These are phyloP conservation scores for Pholiota molesta DNA, from an alignment of 768 basidiomycete species.

Conservation along the genomic window DNA sequence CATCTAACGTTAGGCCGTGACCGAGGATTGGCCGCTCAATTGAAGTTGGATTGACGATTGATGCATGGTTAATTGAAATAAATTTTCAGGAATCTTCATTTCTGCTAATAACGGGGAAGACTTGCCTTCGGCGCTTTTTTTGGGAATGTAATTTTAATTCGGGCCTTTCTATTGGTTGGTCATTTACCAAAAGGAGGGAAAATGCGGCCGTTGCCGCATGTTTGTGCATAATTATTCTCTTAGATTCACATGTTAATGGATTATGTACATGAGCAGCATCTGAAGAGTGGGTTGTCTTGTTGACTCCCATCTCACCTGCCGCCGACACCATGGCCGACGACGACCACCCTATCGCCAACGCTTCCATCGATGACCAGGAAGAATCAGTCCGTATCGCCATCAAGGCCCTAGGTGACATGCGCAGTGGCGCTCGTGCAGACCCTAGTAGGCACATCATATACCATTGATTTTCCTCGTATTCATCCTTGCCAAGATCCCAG, in stretches of 20 bases:
- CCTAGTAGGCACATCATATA: slow-evolving; percentile 1
- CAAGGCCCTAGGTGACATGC: slow-evolving; percentile 77
- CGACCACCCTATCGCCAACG: background rate
- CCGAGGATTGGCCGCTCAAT: background rate
- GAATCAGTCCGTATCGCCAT: slow-evolving; percentile 83
- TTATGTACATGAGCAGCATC: slow-evolving; percentile 6
- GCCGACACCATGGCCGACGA: slow-evolving; percentile 18
- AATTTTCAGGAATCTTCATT: too few relatives aligned
- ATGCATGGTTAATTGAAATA: too few relatives aligned
- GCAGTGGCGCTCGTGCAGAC: slow-evolving; percentile 41
- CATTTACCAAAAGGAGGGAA: background rate
- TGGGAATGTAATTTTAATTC: background rate
- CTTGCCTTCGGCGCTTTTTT: background rate
- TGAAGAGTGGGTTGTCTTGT: background rate
- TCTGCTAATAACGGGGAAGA: background rate
- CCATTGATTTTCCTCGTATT: background rate
- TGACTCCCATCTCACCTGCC: slow-evolving; percentile 16
- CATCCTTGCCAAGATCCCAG: slow-evolving; percentile 5
- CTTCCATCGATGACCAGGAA: slow-evolving; percentile 52
- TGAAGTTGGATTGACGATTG: background rate
- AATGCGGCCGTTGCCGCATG: background rate
- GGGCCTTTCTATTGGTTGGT: background rate
- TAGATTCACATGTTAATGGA: slow-evolving; percentile 9
- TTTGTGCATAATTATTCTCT: slow-evolving; percentile 4
- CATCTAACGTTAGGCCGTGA: background rate